Evolutionary conservation across 306 rosid species (phyloP), one percentile per base, ranked within the genome.

Genomic region (Coriaria nepalensis): DNA sequence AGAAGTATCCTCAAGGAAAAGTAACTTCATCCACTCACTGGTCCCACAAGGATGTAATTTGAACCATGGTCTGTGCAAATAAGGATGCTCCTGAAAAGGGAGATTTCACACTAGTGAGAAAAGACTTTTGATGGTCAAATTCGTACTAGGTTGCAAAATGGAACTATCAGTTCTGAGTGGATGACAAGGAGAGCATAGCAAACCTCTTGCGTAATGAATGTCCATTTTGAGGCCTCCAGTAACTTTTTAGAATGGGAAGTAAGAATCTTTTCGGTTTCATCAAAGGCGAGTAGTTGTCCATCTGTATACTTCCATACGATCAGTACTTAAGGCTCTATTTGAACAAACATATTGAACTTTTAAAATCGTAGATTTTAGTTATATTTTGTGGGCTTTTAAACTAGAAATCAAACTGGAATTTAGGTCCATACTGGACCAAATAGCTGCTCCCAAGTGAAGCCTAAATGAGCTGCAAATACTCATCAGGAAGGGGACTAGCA

Each of bases 21-120:
- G 86, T 53, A 83, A 67, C 78, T 83, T 88, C 88, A 87, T 76
- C 96, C 94, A 87, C 37, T 78, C 96, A 33, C 81, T 50, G 0
- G 94, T 80, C 33, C 94, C 96, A 53, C 96, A 83, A 39, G 96
- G 90, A 74, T 88, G 96, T 57, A 88, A 59, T 61, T 83, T 88
- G 78, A 35, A 81, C 96, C 95, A 88, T 52, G 86, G 93, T 59
- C 93, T 74, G 33, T 83, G 72, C 69, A 88, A 60, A 73, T 72
- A 63, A 9, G 96, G 96, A 62, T 88, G 93, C 69, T 88, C 96
- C 93, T 83, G 60, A 50, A 67, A 65, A n/a, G 33, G 11, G 35
- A 52, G 9, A 37, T 38, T 13, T 5, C 2, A 39, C 36, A 52
- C 37, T 37, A 4, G 64, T 33, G 10, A n/a, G 38, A 38, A 53